Evolutionary conservation across 495 filamentous ascomycete genomes (phyloP), one percentile per base, ranked within the genome.

Genomic region (Penicillium cosmopolitanum): DNA sequence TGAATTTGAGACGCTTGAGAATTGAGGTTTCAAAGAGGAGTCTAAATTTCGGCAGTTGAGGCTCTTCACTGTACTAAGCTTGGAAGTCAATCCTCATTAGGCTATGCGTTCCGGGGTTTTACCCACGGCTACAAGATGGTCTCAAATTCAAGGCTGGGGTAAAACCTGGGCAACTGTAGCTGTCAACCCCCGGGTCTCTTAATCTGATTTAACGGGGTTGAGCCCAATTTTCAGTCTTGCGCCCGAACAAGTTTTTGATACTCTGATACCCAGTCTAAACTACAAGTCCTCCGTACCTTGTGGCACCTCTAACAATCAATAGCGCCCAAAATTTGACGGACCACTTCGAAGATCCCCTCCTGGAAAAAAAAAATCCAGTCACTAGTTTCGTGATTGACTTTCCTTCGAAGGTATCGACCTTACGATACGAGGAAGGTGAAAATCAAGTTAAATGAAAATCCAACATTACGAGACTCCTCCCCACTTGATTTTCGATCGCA

Each of bases 21-120:
- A 38, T 38, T 38, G 12, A 38, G 12, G 15, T 12, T 44, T 19
- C 16, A 4, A 18, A 44, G 42, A 18, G 10, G 12, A n/a, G 15
- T 44, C 42, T 44, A 44, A 10, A 16, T 44, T 44, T 44, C 42
- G 42, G 42, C 42, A 44, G 42, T 44, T 44, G 42, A 44, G 42
- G 42, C 42, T 44, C 42, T 44, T n/a, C n/a, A 18, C 28, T 1
- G 28, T 31, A 15, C 13, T 44, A 12, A 12, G 42, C 42, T 9
- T 44, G 42, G 42, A 18, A 43, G 42, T 44, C 16, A 44, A 44
- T 44, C 23, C 19, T 19, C 46, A 48, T 48, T 48, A 48, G 23
- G 46, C 46, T 48, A 25, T 15, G 19, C 46, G 9, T 13, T 12
- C 46, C 46, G n/a, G 42, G 42, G 42, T 6, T 44, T 44, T 9